A percentile compares a stretch with the other conserved stretches of the same genome.
Conservation (phyloP, 495 filamentous ascomycete species). For the Peziza echinospora region DNA sequence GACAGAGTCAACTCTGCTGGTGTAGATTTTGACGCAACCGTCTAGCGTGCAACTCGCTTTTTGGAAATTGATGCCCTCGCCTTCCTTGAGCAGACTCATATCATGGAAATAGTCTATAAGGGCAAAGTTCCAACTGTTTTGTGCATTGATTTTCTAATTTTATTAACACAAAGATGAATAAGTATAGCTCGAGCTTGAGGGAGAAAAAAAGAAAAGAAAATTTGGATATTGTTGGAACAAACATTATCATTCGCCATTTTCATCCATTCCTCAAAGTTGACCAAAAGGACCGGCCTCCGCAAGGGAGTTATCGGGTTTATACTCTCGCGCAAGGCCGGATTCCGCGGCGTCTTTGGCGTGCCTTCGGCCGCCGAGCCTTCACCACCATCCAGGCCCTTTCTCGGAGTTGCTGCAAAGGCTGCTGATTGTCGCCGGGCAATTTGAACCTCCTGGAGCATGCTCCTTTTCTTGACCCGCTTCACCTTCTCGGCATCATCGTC, state of each 20-base stretch:
- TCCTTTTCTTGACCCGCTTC: slow-evolving; percentile 64
- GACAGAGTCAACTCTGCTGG: slow-evolving; percentile 91
- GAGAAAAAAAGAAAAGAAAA: not conserved
- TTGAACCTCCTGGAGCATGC: slow-evolving; percentile 72
- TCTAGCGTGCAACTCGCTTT: slow-evolving; percentile 95
- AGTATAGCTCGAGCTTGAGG: slow-evolving; percentile 1
- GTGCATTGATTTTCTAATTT: slow-evolving; percentile 92
- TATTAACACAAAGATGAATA: not conserved
- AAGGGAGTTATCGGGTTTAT: slow-evolving; percentile 51
- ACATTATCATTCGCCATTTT: slow-evolving; percentile 97
- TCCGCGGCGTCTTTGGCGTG: slow-evolving; percentile 32
- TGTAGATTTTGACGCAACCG: slow-evolving; percentile 98
- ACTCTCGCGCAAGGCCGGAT: slow-evolving; percentile 26
- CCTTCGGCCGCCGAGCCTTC: not conserved
- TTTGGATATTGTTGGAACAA: no score
- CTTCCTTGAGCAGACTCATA: slow-evolving; percentile 91
- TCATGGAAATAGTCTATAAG: slow-evolving; percentile 99
- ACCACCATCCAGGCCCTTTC: not conserved
- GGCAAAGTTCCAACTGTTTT: slow-evolving; percentile 98
- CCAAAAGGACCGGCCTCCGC: slow-evolving; percentile 85
- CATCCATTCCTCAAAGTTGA: slow-evolving; percentile 99
- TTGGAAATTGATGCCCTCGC: slow-evolving; percentile 94
- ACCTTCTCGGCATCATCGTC: slow-evolving; percentile 89
- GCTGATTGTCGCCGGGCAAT: slow-evolving; percentile 37
- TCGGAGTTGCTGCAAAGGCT: not conserved